Percentiles rank a stretch among this genome's conserved stretches.
These are phyloP conservation scores for Spatholobus suberectus DNA, from an alignment of 306 rosid species.

Conservation along the genomic window DNA sequence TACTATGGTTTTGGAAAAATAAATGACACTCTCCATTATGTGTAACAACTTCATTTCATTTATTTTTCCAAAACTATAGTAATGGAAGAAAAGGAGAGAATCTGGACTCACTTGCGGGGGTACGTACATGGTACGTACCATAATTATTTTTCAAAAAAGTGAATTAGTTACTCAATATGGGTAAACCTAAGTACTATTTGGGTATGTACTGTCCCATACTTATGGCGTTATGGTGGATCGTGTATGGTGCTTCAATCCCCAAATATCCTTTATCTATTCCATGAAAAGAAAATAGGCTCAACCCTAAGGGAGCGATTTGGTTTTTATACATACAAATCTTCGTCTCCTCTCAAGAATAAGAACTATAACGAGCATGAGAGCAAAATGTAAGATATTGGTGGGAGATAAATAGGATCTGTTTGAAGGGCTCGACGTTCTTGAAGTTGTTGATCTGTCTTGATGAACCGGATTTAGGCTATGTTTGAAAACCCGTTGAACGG, in stretches of 20 bases:
- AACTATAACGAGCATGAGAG: background rate
- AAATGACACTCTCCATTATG: too few relatives aligned
- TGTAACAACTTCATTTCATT: too few relatives aligned
- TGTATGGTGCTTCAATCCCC: background rate
- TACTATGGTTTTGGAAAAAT: too few relatives aligned
- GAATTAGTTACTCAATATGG: background rate
- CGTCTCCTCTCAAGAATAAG: background rate
- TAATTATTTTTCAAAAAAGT: background rate
- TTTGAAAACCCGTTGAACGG: too few relatives aligned
- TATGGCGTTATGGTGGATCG: background rate
- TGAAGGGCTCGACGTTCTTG: background rate
- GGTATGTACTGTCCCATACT: background rate
- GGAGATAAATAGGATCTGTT: background rate
- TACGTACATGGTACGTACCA: too few relatives aligned
- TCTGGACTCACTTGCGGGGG: too few relatives aligned
- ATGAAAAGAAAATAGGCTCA: background rate
- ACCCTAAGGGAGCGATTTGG: background rate
- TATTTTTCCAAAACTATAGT: too few relatives aligned
- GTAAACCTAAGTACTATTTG: background rate
- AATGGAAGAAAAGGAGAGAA: too few relatives aligned
- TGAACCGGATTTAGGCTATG: background rate
- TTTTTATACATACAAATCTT: background rate
- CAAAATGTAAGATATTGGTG: background rate
- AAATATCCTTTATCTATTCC: background rate
- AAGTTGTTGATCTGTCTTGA: background rate